Conservation (phyloP, 148 eudicot species). For the Polygonum maritimum region DNA sequence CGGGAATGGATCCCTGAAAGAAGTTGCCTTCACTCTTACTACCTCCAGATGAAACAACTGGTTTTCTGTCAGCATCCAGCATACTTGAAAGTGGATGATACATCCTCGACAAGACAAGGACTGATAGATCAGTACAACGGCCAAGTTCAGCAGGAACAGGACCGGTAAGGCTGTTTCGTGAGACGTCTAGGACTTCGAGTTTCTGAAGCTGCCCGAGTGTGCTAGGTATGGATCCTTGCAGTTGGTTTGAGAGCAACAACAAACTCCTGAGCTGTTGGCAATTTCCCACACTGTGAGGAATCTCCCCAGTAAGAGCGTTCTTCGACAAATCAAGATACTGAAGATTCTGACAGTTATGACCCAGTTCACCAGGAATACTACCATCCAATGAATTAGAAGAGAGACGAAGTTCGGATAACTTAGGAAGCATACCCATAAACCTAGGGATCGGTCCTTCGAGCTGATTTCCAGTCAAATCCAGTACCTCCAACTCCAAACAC, state of each 20-base stretch:
- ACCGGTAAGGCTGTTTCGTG: constrained; percentile 46
- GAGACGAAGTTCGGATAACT: constrained; percentile 41
- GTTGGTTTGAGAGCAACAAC: constrained; percentile 39
- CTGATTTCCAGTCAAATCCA: constrained; percentile 57
- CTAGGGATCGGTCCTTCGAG: constrained; percentile 45
- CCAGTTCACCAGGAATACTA: constrained; percentile 39
- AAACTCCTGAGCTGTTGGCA: constrained; percentile 37
- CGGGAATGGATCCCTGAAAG: constrained; percentile 42
- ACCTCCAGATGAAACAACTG: constrained; percentile 3
- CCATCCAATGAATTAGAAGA: constrained; percentile 45
- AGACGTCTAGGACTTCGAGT: constrained; percentile 56
- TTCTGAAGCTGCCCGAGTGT: constrained; percentile 37
- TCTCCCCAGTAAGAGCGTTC: constrained; percentile 36
- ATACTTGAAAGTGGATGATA: constrained; percentile 8
- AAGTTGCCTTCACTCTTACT: constrained; percentile 22
- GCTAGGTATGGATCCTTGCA: constrained; percentile 39
- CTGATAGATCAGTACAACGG: constrained; percentile 35
- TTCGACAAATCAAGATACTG: constrained; percentile 52
- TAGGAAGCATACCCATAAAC: constrained; percentile 34
- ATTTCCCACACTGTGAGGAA: constrained; percentile 41
- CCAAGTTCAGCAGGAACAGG: constrained; percentile 37
- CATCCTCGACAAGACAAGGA: constrained; percentile 39
- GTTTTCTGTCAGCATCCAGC: background rate
- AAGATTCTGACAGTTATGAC: constrained; percentile 38
- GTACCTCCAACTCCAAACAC: constrained; percentile 31